These are phyloP conservation scores for Globisporangium irregulare DNA, from an alignment of 352 stramenopile genomes.

Conservation along the genomic window DNA sequence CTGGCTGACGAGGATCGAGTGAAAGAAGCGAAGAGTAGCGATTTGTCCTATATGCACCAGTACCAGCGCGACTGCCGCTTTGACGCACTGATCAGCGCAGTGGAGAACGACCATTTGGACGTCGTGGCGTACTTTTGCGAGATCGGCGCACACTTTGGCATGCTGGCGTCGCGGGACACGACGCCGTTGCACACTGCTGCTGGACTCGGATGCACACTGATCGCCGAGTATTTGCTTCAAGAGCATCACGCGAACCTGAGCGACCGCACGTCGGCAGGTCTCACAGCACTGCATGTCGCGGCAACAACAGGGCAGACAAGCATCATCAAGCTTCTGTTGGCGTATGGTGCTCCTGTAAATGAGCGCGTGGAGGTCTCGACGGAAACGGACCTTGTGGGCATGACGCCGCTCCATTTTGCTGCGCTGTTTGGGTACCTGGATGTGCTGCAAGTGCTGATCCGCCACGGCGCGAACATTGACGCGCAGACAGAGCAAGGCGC, in stretches of 20 bases:
- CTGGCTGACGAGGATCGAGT: neutral
- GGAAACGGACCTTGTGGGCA: constrained; percentile 14
- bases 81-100: constrained; percentile 16
- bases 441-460: constrained; percentile 16
- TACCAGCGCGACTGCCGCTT: constrained; percentile 3
- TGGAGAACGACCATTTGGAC: constrained; percentile 19
- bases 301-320: constrained; percentile 28
- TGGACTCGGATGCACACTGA: constrained; percentile 11
- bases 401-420: constrained; percentile 23
- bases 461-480: constrained; percentile 20
- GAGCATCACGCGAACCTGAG: constrained; percentile 12
- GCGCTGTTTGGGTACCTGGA: constrained; percentile 18
- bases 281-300: constrained; percentile 26
- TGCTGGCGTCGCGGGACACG: constrained; percentile 15
- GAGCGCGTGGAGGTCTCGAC: constrained; percentile 11
- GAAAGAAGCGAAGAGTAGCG: neutral
- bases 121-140: constrained; percentile 20
- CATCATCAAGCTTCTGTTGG: constrained; percentile 29
- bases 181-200: constrained; percentile 19
- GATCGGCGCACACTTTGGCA: constrained; percentile 14
- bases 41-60: neutral
- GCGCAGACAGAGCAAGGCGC: constrained; percentile 17
- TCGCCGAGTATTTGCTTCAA: constrained; percentile 18
- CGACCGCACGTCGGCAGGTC: constrained; percentile 16
- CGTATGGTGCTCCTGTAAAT: constrained; percentile 23